A percentile compares a stretch with the other conserved stretches of the same genome.
Evolutionary conservation across 78 protist species (phyloP).

Genomic region (Anaeramoeba ignava): DNA sequence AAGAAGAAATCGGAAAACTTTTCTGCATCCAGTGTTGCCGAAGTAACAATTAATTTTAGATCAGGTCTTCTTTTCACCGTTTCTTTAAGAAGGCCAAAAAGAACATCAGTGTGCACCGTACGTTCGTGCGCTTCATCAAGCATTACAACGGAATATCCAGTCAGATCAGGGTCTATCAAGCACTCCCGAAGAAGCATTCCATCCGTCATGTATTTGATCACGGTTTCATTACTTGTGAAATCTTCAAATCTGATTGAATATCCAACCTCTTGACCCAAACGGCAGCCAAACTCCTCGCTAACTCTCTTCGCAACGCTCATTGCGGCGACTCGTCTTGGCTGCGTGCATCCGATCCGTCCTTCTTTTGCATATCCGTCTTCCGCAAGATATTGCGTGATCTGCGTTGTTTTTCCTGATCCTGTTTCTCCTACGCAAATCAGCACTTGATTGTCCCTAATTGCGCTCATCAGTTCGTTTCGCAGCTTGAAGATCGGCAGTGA

Average conservation of each 20-base stretch:
- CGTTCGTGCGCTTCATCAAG: slow-evolving; percentile 97
- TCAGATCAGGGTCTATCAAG: slow-evolving; percentile 34
- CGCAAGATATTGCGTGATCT: slow-evolving; percentile 85
- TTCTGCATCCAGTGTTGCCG: slow-evolving; percentile 92
- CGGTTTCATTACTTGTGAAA: slow-evolving; percentile 17
- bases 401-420: slow-evolving; percentile 93
- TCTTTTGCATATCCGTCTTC: slow-evolving; percentile 49
- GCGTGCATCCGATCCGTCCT: slow-evolving; percentile 28
- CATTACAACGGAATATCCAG: slow-evolving; percentile 60
- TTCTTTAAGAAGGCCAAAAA: slow-evolving; percentile 52
- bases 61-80: slow-evolving; percentile 23
- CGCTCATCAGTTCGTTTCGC: slow-evolving; percentile 42
- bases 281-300: not conserved
- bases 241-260: slow-evolving; percentile 55
- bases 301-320: slow-evolving; percentile 69
- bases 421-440: slow-evolving; percentile 62
- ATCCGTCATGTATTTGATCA: slow-evolving; percentile 58
- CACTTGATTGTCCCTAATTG: slow-evolving; percentile 62
- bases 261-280: slow-evolving; percentile 51
- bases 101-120: slow-evolving; percentile 66
- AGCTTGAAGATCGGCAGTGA: slow-evolving; percentile 72
- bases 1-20: slow-evolving; percentile 83
- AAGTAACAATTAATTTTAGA: slow-evolving; percentile 65
- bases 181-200: slow-evolving; percentile 69
- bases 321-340: slow-evolving; percentile 53